Conservation (phyloP, 2,329 filamentous ascomycete species). For the Calonectria pauciramosa region DNA sequence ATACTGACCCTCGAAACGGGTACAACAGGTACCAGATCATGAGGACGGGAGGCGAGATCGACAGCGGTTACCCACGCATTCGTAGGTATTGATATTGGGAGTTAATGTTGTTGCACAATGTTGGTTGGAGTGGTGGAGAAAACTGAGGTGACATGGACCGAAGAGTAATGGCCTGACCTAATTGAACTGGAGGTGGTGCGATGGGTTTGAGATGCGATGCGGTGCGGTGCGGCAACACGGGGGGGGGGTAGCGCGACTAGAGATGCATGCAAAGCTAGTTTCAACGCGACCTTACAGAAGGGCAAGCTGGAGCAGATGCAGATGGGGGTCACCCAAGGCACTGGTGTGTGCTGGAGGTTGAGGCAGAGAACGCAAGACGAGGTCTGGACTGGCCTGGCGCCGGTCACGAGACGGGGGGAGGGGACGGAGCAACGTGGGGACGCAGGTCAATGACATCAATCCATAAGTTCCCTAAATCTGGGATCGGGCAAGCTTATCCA, state of each 20-base stretch:
- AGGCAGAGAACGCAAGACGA: conserved; percentile 5
- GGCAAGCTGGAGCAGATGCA: conserved; percentile 6
- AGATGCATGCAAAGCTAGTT: conserved; percentile 32
- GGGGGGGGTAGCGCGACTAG: conserved; percentile 35
- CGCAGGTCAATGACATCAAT: conserved; percentile 25
- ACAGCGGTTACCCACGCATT: conserved; percentile 41
- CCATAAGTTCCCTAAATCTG: background rate
- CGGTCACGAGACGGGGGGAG: conserved; percentile 14
- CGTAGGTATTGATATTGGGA: conserved; percentile 30
- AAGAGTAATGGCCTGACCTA: conserved; percentile 31
- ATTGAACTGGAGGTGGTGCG: conserved; percentile 32
- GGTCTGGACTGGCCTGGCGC: conserved; percentile 9
- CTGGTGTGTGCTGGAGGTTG: conserved; percentile 7
- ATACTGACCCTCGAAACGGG: conserved; percentile 79
- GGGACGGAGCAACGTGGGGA: conserved; percentile 14
- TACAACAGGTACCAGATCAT: conserved; percentile 87
- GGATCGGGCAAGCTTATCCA: conserved; percentile 1
- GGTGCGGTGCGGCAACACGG: conserved; percentile 37
- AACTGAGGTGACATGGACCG: conserved; percentile 43
- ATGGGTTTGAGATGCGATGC: conserved; percentile 1
- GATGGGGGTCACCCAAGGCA: conserved; percentile 6
- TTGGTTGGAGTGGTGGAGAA: conserved; percentile 26
- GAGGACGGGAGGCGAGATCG: conserved; percentile 42
- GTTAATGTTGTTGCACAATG: conserved; percentile 20
- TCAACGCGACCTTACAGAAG: conserved; percentile 25